A percentile compares a stretch with the other conserved stretches of the same genome.
Evolutionary conservation across 306 rosid genomes (phyloP).

Genomic region (Lotus japonicus): DNA sequence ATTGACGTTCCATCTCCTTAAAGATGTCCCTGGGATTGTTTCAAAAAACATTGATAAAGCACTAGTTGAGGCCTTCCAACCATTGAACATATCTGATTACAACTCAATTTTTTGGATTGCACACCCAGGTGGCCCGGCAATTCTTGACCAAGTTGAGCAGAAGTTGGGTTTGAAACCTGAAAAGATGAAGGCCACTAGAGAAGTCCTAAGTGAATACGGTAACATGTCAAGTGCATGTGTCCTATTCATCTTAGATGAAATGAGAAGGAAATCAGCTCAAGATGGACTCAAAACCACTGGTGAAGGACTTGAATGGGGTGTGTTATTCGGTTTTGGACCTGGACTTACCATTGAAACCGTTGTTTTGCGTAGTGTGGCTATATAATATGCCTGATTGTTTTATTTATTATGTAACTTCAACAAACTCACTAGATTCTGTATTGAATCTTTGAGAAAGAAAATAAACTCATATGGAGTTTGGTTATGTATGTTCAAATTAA

Average conservation of each 20-base stretch:
- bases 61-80: constrained; percentile 21
- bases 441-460: not conserved
- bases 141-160: constrained; percentile 20
- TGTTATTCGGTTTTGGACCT: constrained; percentile 65
- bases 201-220: constrained; percentile 52
- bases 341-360: constrained; percentile 67
- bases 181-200: constrained; percentile 32
- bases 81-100: constrained; percentile 22
- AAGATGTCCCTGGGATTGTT: constrained; percentile 29
- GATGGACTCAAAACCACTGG: constrained; percentile 30
- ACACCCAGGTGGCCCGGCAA: constrained; percentile 27
- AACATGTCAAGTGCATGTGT: constrained; percentile 86
- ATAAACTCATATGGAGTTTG: too few relatives aligned
- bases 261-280: constrained; percentile 42
- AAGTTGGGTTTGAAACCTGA: constrained; percentile 15
- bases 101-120: constrained; percentile 34
- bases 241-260: constrained; percentile 54
- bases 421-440: not conserved
- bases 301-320: constrained; percentile 64
- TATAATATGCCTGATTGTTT: not conserved
- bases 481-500: too few relatives aligned
- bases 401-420: not conserved
- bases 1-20: constrained; percentile 20
- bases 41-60: constrained; percentile 24
- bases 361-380: constrained; percentile 41